Percentiles rank a stretch among this genome's conserved stretches.
phyloP scores from a whole-genome alignment of 805 yeast species.

The Starmerella floricola region DNA sequence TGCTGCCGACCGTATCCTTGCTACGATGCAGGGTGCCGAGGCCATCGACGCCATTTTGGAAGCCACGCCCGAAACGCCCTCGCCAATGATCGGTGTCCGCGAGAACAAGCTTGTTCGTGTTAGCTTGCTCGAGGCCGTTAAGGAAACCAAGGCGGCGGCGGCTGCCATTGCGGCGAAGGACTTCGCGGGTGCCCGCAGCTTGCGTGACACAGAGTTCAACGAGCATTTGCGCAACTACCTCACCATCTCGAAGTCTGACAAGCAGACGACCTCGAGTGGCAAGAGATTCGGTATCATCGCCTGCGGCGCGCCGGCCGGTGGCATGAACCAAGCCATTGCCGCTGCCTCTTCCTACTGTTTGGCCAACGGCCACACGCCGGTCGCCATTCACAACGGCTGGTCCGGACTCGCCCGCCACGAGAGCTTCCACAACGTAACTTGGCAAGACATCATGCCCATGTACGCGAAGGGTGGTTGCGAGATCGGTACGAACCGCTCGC shows the following conservation, averaged over 20 bases:
- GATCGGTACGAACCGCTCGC: constrained; percentile 85
- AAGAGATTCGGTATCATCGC: constrained; percentile 74
- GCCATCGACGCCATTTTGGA: constrained; percentile 89
- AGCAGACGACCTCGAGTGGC: constrained; percentile 30
- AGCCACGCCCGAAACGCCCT: constrained; percentile 78
- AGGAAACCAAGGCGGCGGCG: constrained; percentile 79
- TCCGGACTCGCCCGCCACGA: constrained; percentile 85
- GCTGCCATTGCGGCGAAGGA: constrained; percentile 66
- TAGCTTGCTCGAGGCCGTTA: constrained; percentile 83
- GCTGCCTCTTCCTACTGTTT: constrained; percentile 85
- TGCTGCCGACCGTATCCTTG: constrained; percentile 81
- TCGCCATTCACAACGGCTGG: constrained; percentile 87
- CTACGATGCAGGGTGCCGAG: constrained; percentile 94
- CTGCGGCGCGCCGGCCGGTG: constrained; percentile 97
- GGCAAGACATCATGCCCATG: constrained; percentile 88
- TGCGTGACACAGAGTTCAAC: constrained; percentile 78
- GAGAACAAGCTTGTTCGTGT: constrained; percentile 79
- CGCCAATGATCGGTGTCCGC: constrained; percentile 83
- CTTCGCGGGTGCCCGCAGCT: constrained; percentile 73
- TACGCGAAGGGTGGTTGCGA: constrained; percentile 86
- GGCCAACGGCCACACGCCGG: constrained; percentile 81
- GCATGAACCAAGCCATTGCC: constrained; percentile 81
- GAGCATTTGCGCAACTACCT: constrained; percentile 67
- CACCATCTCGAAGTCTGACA: constrained; percentile 53
- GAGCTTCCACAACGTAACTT: constrained; percentile 55